Evolutionary conservation across 2,329 filamentous ascomycete genomes (phyloP).

Genomic region (Epichloe aotearoae): DNA sequence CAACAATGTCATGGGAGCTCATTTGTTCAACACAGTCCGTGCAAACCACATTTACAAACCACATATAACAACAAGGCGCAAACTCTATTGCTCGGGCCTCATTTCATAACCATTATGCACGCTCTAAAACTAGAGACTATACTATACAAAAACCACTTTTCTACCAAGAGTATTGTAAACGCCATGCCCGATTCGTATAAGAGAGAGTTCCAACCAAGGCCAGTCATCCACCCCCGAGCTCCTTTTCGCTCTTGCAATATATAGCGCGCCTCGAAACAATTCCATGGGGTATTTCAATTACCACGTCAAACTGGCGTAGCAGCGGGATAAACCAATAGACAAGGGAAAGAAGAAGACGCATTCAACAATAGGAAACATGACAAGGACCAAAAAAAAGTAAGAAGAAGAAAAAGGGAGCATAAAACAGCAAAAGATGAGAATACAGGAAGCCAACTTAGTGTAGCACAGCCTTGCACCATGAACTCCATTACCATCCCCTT

Average conservation of each 20-base stretch:
- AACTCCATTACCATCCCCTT: conserved; percentile 1
- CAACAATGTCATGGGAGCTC: not conserved
- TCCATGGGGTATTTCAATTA: conserved; percentile 19
- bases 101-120: conserved; percentile 1
- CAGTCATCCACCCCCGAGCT: not conserved
- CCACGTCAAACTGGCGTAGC: conserved; percentile 9
- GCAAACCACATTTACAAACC: no score
- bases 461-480: not conserved
- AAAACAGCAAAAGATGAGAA: conserved; percentile 5
- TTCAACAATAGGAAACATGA: not conserved
- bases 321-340: not conserved
- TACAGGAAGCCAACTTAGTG: not conserved
- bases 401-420: not conserved
- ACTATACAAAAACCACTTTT: conserved; percentile 1
- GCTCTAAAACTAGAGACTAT: not conserved
- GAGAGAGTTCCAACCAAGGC: not conserved
- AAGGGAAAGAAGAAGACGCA: not conserved
- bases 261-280: conserved; percentile 12
- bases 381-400: not conserved
- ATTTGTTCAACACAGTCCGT: no score
- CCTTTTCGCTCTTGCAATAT: not conserved
- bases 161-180: conserved; percentile 5
- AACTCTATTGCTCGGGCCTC: not conserved
- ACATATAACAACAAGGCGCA: no score
- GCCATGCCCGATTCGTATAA: conserved; percentile 8